Conservation (phyloP, 2,329 filamentous ascomycete genomes). For the Aspergillus felis region DNA sequence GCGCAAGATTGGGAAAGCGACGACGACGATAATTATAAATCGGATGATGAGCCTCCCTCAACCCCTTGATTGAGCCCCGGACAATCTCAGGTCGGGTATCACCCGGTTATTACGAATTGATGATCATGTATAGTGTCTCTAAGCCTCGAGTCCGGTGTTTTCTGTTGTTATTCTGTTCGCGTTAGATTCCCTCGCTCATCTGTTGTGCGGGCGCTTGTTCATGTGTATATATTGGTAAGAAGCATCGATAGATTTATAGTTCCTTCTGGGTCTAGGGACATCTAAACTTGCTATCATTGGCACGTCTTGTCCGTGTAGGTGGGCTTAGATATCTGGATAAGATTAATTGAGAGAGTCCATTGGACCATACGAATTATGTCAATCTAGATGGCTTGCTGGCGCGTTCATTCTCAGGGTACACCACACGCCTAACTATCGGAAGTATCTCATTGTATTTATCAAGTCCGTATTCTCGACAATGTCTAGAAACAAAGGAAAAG, state of each 20-base stretch:
- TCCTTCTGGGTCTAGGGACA: too few relatives aligned
- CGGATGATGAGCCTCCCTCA: conserved; percentile 42
- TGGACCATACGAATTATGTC: too few relatives aligned
- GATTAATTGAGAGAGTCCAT: too few relatives aligned
- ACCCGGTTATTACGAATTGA: not conserved
- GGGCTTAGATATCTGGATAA: too few relatives aligned
- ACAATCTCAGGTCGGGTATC: not conserved
- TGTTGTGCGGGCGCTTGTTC: not conserved
- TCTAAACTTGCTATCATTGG: too few relatives aligned
- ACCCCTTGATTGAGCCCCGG: not conserved
- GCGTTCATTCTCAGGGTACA: not conserved
- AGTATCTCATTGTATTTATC: too few relatives aligned
- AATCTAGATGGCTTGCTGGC: too few relatives aligned
- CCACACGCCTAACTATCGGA: not conserved
- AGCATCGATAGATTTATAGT: not conserved
- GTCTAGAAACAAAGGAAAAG: not conserved
- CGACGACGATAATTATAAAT: conserved; percentile 40
- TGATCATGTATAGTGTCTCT: not conserved
- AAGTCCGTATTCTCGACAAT: not conserved
- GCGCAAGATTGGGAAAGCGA: conserved; percentile 52
- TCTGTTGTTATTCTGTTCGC: not conserved
- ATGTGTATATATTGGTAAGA: not conserved
- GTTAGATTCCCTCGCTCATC: not conserved
- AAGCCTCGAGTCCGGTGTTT: not conserved
- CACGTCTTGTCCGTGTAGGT: too few relatives aligned